Base-by-base conservation (phyloP, 2,329 filamentous ascomycete genomes). In the Penicillium sp. region DNA sequence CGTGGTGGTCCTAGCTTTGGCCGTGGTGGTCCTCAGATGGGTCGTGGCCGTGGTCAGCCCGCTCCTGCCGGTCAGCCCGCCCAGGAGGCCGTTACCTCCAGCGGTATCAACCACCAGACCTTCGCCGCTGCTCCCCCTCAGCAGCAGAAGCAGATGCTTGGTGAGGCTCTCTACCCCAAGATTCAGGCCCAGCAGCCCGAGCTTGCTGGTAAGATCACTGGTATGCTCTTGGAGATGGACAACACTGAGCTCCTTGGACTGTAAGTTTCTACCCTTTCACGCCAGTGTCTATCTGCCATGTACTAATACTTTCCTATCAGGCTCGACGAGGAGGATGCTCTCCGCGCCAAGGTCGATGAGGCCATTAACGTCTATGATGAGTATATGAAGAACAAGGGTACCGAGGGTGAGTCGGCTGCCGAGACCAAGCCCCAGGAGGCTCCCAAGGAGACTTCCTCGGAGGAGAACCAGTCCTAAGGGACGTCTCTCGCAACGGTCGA, bases 221-320 rank as follows among this genome's bases (percentile, higher is more conserved):
- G 94, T 79, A 99, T 99, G 94, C 89, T 99, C 69, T 80, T 99
- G 69, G 94, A 99, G 85, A 99, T 99, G 94, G 94, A 97, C 70
- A 97, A 97, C 79, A 75, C 83, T 55, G 94, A 99, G 82, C 82
- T 99, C 68, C 84, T 99, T 73, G 90, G 90, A 79, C 85, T 99
- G 90, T 96, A 88, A 90, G 92, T 90, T 53, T 50, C 47, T 40
- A 31, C 33, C 25, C 6, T 3, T 7, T 49, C 12, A 7, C 12
- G 41, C 6, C 4, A 15, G 23, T 20, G 8, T 7, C 7, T 9
- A n/a, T 43, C 6, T 20, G n/a, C n/a, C 18, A 11, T 20, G 20
- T 60, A 43, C 61, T 69, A 55, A 67, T 35, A n/a, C 49, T 20
- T 52, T n/a, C 46, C 55, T 49, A 49, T 48, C 62, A 96, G 92